Percentiles rank a stretch among this genome's conserved stretches.
These are phyloP conservation scores for Penicillium sp. DNA, from an alignment of 2,329 filamentous ascomycete genomes.

Conservation along the genomic window DNA sequence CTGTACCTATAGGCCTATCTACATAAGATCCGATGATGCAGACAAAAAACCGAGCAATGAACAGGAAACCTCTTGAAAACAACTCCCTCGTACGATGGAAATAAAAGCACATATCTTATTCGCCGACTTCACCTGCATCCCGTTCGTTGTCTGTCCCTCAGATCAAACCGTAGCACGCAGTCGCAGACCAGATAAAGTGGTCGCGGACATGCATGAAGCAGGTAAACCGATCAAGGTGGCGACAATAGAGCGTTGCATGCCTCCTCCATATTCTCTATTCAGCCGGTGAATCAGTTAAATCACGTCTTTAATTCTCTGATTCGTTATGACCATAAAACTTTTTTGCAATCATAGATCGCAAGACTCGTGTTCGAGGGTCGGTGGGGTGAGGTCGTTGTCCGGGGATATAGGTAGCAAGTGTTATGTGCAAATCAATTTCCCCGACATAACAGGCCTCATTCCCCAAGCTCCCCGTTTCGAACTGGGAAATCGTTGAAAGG, in stretches of 20 bases:
- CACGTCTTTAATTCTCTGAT: slow-evolving; percentile 26
- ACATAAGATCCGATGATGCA: slow-evolving; percentile 23
- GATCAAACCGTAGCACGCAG: slow-evolving; percentile 3
- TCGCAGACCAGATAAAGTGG: background rate
- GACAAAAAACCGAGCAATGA: slow-evolving; percentile 21
- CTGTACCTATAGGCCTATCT: slow-evolving; percentile 21
- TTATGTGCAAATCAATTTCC: slow-evolving; percentile 11
- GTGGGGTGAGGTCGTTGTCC: slow-evolving; percentile 13
- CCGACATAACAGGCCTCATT: slow-evolving; percentile 11
- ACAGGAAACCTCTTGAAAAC: slow-evolving; percentile 27
- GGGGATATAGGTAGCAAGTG: slow-evolving; percentile 4
- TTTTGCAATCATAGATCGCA: slow-evolving; percentile 22
- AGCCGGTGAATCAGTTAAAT: slow-evolving; percentile 30
- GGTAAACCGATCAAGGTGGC: slow-evolving; percentile 15
- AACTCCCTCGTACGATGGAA: slow-evolving; percentile 35
- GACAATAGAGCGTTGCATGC: slow-evolving; percentile 16
- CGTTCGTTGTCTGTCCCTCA: slow-evolving; percentile 13
- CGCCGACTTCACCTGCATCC: slow-evolving; percentile 26
- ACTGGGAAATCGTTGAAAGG: slow-evolving; percentile 17
- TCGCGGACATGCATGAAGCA: slow-evolving; percentile 9
- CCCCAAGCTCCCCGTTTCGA: slow-evolving; percentile 9
- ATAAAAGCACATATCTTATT: slow-evolving; percentile 29
- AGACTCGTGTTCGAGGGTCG: slow-evolving; percentile 18
- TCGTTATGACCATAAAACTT: slow-evolving; percentile 32
- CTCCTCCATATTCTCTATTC: slow-evolving; percentile 31